A percentile compares a stretch with the other conserved stretches of the same genome.
Conservation (phyloP, 352 stramenopile genomes). For the Pythium biforme region DNA sequence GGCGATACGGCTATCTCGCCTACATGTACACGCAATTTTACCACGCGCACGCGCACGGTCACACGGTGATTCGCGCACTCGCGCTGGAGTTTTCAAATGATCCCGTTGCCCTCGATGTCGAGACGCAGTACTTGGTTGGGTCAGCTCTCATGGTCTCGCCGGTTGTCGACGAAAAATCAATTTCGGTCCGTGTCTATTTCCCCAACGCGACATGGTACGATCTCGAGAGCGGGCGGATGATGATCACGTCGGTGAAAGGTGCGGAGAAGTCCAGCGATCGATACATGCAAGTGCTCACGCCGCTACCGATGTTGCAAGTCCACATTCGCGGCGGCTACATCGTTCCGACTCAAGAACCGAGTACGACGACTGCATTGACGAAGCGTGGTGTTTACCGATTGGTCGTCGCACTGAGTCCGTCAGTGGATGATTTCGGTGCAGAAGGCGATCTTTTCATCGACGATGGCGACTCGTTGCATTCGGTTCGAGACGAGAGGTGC, state of each 20-base stretch:
- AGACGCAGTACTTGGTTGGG: slow-evolving; percentile 76
- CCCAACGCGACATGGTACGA: slow-evolving; percentile 74
- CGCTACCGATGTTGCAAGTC: slow-evolving; percentile 54
- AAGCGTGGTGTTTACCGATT: slow-evolving; percentile 54
- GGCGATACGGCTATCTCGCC: slow-evolving; percentile 72
- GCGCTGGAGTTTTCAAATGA: slow-evolving; percentile 70
- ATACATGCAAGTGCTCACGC: slow-evolving; percentile 46
- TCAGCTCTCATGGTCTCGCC: slow-evolving; percentile 75
- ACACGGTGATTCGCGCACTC: slow-evolving; percentile 49
- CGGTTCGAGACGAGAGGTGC: slow-evolving; percentile 55
- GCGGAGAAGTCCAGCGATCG: neutral
- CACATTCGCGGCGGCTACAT: slow-evolving; percentile 67
- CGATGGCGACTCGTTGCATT: slow-evolving; percentile 65
- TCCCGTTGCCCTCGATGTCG: slow-evolving; percentile 33
- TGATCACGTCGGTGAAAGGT: slow-evolving; percentile 3
- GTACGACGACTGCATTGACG: slow-evolving; percentile 55
- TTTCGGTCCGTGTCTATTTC: slow-evolving; percentile 61
- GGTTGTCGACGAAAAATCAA: slow-evolving; percentile 61
- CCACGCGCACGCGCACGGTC: slow-evolving; percentile 43
- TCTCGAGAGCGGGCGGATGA: slow-evolving; percentile 40
- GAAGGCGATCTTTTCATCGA: slow-evolving; percentile 74
- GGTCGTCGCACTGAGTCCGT: slow-evolving; percentile 44
- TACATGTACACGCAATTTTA: slow-evolving; percentile 88
- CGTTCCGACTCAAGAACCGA: slow-evolving; percentile 55
- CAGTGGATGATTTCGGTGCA: slow-evolving; percentile 19